Evolutionary conservation across 495 filamentous ascomycete species (phyloP).

Genomic region (Astrocystis sublimbata): DNA sequence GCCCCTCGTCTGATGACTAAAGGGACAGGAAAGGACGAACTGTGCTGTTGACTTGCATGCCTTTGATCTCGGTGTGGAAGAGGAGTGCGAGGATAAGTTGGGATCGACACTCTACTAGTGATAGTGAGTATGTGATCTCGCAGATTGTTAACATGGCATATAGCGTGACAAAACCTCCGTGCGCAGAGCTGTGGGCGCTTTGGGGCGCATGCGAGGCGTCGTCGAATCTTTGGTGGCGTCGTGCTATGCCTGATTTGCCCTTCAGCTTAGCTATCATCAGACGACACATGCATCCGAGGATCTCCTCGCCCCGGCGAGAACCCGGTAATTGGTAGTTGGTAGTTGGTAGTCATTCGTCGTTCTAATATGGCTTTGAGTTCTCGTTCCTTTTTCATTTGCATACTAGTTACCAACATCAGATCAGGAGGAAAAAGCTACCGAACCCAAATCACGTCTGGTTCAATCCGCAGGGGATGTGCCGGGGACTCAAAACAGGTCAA

Average conservation of each 20-base stretch:
- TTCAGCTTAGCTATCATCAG: constrained; percentile 1
- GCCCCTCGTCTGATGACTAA: not conserved
- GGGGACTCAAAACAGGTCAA: not conserved
- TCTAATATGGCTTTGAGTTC: not conserved
- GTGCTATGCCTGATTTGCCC: not conserved
- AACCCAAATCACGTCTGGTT: constrained; percentile 4
- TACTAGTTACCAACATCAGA: constrained; percentile 1
- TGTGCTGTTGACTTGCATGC: too few species aligned
- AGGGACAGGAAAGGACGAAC: not conserved
- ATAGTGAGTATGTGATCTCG: constrained; percentile 5
- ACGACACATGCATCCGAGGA: constrained; percentile 3
- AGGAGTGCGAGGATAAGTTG: not conserved
- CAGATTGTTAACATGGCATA: not conserved
- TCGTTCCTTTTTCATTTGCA: constrained; percentile 7
- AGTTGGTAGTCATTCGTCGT: too few species aligned
- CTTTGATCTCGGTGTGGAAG: too few species aligned
- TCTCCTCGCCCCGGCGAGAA: constrained; percentile 6
- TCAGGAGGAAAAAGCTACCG: not conserved
- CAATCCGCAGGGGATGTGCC: not conserved
- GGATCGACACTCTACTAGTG: constrained; percentile 3
- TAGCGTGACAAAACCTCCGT: not conserved
- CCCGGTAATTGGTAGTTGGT: constrained; percentile 15
- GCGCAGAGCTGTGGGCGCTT: not conserved
- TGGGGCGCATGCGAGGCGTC: not conserved
- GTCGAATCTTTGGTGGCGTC: constrained; percentile 12